These are phyloP conservation scores for Wolfiporia cocos DNA, from an alignment of 1,284 basidiomycete species.

Conservation along the genomic window DNA sequence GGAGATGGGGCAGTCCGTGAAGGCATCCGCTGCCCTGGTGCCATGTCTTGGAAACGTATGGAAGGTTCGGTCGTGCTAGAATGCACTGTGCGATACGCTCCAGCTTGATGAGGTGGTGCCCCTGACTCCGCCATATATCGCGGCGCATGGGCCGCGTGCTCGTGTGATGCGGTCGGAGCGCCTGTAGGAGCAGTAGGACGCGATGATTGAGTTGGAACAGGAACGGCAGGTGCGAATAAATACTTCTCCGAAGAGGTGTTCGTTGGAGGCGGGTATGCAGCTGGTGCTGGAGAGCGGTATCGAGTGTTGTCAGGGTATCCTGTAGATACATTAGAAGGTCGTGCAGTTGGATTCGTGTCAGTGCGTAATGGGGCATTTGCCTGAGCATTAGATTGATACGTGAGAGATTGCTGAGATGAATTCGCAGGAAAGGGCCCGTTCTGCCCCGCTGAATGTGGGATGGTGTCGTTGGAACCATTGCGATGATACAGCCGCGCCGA, in stretches of 20 bases:
- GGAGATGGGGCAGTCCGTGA: conserved; percentile 23
- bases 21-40: conserved; percentile 19
- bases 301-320: conserved; percentile 27
- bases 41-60: too few species aligned
- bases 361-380: conserved; percentile 22
- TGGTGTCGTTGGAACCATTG: conserved; percentile 27
- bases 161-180: neutral
- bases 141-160: neutral
- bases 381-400: conserved; percentile 18
- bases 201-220: conserved; percentile 9
- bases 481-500: conserved; percentile 22
- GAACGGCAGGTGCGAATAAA: conserved; percentile 9
- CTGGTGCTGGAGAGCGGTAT: conserved; percentile 24
- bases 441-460: conserved; percentile 16
- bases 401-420: conserved; percentile 16
- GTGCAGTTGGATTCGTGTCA: conserved; percentile 17
- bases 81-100: too few species aligned
- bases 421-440: conserved; percentile 19
- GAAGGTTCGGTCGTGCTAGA: too few species aligned
- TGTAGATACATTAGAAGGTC: conserved; percentile 16
- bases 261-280: conserved; percentile 18
- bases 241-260: conserved; percentile 12
- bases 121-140: neutral
- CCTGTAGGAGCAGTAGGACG: neutral
- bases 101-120: neutral